Base-by-base conservation (phyloP, 75 land plant genomes). In the Pinus tabuliformis region DNA sequence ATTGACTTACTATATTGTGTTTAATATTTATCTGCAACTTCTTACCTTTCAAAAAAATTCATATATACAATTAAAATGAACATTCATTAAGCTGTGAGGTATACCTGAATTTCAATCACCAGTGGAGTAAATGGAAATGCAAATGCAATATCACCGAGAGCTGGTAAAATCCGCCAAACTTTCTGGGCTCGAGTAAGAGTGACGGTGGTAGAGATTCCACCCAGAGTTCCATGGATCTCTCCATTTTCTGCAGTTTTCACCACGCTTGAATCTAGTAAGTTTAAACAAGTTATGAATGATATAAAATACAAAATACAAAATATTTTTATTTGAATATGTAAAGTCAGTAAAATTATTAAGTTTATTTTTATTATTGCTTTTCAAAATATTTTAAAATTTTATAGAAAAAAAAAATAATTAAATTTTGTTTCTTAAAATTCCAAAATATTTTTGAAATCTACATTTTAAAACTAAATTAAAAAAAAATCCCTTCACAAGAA, bases 141-240 rank as follows among this genome's bases (percentile, higher is more conserved):
- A 73, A 84, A 84, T 49, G 83, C 85, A n/a, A 84, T 84, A 57
- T 84, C 78, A 15, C 85, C 85, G 22, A 84, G 63, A 36, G 85
- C 85, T 59, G 70, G 71, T 62, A 72, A 76, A 26, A 84, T 59
- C 33, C 15, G 59, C 84, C 78, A 81, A 17, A 77, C 24, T 64
- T 84, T 84, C 28, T 59, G 18, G 56, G 79, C 15, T 56, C 68
- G 11, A 14, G 78, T 37, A 2, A 33, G 16, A 20, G 33, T 16
- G 13, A 28, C 12, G 2, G 9, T 28, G 26, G 58, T 52, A 21
- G 16, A 21, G 26, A 49, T 71, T 22, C 73, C 73, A 45, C 73
- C 73, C 39, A 71, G 13, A 22, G 26, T 71, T 49, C 73, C 73
- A 6, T 13, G 3, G 21, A 71, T 37, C 28, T 71, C n/a, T 71